Base-by-base conservation (phyloP, 805 yeast genomes). In the Candida incommunis region DNA sequence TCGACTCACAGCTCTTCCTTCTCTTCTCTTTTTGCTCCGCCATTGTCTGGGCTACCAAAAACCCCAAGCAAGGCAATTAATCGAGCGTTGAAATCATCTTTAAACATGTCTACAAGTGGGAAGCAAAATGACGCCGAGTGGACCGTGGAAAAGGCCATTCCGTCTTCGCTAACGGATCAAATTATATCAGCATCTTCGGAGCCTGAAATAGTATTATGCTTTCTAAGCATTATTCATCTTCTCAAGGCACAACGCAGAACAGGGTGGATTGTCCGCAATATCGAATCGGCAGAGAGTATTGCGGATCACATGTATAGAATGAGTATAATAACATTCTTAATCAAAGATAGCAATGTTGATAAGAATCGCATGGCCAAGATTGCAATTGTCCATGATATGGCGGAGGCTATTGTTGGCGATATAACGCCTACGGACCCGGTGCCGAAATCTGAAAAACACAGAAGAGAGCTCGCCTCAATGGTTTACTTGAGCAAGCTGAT, bases 291-390 rank as follows among this genome's bases (percentile, higher is more conserved):
- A 2, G 84, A 86, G 62, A 75, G 82, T 43, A 86, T 87, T 43
- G 74, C 85, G n/a, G 96, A 88, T 63, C 96, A 90, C 62, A 88
- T 88, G 95, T 88, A 90, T 60, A 71, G 98, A 46, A 88, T 90
- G 96, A 77, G 86, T 3, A 67, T 88, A 20, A 76, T 86, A 40
- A 70, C 90, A 21, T 75, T 87, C 81, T 62, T 86, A 22, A 71
- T 85, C 40, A 63, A 65, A 23, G 64, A 71, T 43, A 61, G 63
- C n/a, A 62, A 67, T 2, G 68, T 82, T 25, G 77, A 83, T 61
- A 67, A 74, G 22, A 71, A 74, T 48, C 75, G 75, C 53, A 86
- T 96, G 67, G 81, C 79, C 43, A 81, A 82, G 63, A 87, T 90
- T 45, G 87, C 96, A 1, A 67, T 87, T 35, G 78, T 87, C 25